phyloP scores from a whole-genome alignment of 1,284 basidiomycete species.

The Pisolithus thermaeus region DNA sequence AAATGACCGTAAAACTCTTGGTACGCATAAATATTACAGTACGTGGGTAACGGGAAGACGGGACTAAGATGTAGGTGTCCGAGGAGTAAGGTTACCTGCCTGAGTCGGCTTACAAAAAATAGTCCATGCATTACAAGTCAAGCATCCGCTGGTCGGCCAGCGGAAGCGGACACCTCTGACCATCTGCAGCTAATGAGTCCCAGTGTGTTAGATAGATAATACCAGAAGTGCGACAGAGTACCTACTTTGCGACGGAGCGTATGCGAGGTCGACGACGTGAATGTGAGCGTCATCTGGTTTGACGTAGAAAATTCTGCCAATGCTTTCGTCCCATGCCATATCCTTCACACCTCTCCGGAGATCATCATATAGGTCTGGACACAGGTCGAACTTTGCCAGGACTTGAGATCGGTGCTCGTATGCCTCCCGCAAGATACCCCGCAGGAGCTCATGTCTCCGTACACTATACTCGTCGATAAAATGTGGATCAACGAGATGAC shows the following conservation, averaged over 20 bases:
- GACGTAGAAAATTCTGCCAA: constrained; percentile 36
- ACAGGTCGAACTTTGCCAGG: constrained; percentile 21
- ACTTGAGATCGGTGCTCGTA: constrained; percentile 13
- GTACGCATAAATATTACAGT: no score
- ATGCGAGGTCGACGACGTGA: constrained; percentile 35
- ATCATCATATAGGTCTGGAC: constrained; percentile 13
- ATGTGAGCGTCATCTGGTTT: constrained; percentile 23
- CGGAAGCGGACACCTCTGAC: constrained; percentile 27
- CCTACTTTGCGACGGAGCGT: constrained; percentile 32
- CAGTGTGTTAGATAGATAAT: neutral
- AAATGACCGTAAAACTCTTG: neutral
- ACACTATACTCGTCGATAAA: constrained; percentile 11
- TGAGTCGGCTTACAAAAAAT: neutral
- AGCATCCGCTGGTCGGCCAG: constrained; percentile 29
- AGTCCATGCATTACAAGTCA: constrained; percentile 15
- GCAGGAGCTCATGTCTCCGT: constrained; percentile 13
- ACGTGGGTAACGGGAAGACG: no score
- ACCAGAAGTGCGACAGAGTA: neutral
- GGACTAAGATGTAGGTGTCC: no score
- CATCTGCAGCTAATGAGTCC: constrained; percentile 17
- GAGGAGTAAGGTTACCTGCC: no score
- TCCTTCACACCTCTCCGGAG: constrained; percentile 23
- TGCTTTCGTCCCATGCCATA: constrained; percentile 41
- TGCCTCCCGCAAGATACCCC: constrained; percentile 15
- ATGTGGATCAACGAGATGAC: constrained; percentile 18